phyloP scores from a whole-genome alignment of 495 filamentous ascomycete genomes.

The Aspergillus bertholletiae region DNA sequence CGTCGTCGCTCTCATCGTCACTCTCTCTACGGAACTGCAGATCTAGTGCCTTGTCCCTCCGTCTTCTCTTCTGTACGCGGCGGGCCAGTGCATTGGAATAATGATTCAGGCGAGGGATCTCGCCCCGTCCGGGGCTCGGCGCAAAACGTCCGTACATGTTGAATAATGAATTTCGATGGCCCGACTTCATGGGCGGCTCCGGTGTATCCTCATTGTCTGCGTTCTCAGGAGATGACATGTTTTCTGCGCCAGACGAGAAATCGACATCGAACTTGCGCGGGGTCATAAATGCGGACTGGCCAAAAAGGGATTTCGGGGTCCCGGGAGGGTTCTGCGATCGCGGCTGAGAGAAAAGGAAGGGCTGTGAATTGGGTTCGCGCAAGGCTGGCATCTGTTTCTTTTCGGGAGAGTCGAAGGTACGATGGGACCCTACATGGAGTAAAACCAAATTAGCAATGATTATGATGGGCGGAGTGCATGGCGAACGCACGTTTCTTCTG shows the following conservation, averaged over 20 bases:
- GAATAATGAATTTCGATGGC: conserved; percentile 45
- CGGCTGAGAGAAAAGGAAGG: conserved; percentile 40
- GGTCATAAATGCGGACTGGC: conserved; percentile 71
- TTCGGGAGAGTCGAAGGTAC: conserved; percentile 48
- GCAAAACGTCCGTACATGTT: conserved; percentile 43
- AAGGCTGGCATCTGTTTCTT: conserved; percentile 45
- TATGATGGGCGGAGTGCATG: background rate
- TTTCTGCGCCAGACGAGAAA: conserved; percentile 77
- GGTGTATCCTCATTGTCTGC: conserved; percentile 69
- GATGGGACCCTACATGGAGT: conserved; percentile 41
- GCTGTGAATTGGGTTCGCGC: conserved; percentile 46
- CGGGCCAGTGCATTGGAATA: conserved; percentile 50
- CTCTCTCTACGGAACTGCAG: conserved; percentile 40
- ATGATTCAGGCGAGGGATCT: conserved; percentile 49
- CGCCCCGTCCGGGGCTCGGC: conserved; percentile 54
- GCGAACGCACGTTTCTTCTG: conserved; percentile 49
- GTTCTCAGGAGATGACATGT: conserved; percentile 68
- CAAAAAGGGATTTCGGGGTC: conserved; percentile 46
- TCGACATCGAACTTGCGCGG: conserved; percentile 71
- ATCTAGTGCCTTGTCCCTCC: conserved; percentile 44
- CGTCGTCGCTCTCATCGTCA: conserved; percentile 28
- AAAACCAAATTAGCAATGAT: background rate
- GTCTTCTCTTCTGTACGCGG: conserved; percentile 52
- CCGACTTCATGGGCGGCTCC: conserved; percentile 46
- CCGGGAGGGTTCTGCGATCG: conserved; percentile 23